Percentiles rank a stretch among this genome's conserved stretches.
Conservation (phyloP, 768 basidiomycete species). For the Termitomyces sp. region DNA sequence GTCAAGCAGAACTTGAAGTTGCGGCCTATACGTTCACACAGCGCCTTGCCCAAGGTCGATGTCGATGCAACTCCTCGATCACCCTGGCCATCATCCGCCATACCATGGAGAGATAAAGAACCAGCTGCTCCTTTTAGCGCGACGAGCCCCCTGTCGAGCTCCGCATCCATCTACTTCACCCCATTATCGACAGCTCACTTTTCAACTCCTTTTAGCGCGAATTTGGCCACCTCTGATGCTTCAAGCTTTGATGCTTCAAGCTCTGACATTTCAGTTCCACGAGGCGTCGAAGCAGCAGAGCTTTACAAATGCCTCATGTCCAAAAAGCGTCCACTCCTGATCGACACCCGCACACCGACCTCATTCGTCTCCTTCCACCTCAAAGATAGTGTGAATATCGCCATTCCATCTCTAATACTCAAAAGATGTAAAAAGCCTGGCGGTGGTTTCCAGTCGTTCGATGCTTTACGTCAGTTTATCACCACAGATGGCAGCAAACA, state of each 20-base stretch:
- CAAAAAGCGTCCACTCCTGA: slow-evolving; percentile 56
- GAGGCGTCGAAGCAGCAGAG: slow-evolving; percentile 39
- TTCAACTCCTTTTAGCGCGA: slow-evolving; percentile 22
- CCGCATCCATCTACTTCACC: slow-evolving; percentile 45
- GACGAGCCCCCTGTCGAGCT: slow-evolving; percentile 41
- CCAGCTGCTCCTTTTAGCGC: slow-evolving; percentile 28
- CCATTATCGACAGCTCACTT: slow-evolving; percentile 33
- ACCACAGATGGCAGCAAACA: slow-evolving; percentile 72
- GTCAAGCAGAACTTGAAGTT: slow-evolving; percentile 76
- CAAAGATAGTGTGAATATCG: slow-evolving; percentile 71
- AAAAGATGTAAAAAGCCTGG: slow-evolving; percentile 76
- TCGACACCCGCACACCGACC: slow-evolving; percentile 76
- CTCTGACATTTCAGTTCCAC: slow-evolving; percentile 20
- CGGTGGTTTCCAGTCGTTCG: slow-evolving; percentile 59
- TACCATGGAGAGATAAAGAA: slow-evolving; percentile 20
- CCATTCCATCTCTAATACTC: slow-evolving; percentile 86
- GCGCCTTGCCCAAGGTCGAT: slow-evolving; percentile 43
- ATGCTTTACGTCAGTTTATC: slow-evolving; percentile 73
- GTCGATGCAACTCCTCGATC: slow-evolving; percentile 25
- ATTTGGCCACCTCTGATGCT: slow-evolving; percentile 20
- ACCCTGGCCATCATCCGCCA: slow-evolving; percentile 15
- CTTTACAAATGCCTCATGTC: slow-evolving; percentile 47
- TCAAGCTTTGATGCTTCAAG: slow-evolving; percentile 8
- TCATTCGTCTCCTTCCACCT: slow-evolving; percentile 65
- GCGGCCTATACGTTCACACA: slow-evolving; percentile 65